Conservation (phyloP, 768 basidiomycete species). For the Termitomyces sp. region DNA sequence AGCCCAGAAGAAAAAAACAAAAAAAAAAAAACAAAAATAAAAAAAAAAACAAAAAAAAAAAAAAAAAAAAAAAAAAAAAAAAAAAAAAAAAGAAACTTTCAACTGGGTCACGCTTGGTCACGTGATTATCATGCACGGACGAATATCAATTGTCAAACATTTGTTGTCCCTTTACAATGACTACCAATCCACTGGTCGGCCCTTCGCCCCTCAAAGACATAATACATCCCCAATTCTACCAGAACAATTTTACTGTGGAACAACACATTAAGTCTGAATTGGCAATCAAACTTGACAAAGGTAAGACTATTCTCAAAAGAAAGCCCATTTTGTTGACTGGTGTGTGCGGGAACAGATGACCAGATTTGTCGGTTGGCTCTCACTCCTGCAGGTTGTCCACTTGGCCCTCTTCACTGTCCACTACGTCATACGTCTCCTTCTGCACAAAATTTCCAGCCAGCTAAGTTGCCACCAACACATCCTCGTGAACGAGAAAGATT, state of each 20-base stretch:
- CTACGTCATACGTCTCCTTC: slow-evolving; percentile 90
- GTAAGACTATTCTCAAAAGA: slow-evolving; percentile 34
- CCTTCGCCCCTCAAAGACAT: slow-evolving; percentile 64
- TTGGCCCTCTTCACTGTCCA: slow-evolving; percentile 90
- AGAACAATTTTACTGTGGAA: slow-evolving; percentile 86
- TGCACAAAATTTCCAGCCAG: slow-evolving; percentile 83
- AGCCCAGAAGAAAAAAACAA: no score
- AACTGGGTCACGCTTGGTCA: no score
- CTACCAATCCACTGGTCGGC: slow-evolving; percentile 46
- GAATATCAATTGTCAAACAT: no score
- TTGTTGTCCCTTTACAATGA: background rate
- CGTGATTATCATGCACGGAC: no score
- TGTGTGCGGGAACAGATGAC: slow-evolving; percentile 53
- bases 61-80: no score
- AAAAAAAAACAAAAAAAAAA: no score
- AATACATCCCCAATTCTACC: slow-evolving; percentile 89
- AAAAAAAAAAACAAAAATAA: no score
- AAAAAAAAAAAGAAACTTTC: no score
- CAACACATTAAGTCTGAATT: slow-evolving; percentile 77
- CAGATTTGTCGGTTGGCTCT: slow-evolving; percentile 90
- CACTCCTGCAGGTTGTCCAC: slow-evolving; percentile 81
- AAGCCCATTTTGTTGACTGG: background rate
- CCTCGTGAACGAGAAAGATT: slow-evolving; percentile 80
- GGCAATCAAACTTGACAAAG: slow-evolving; percentile 89
- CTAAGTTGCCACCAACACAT: slow-evolving; percentile 77